These are phyloP conservation scores for Clarireedia hainanense DNA, from an alignment of 2,329 filamentous ascomycete species.

Conservation along the genomic window DNA sequence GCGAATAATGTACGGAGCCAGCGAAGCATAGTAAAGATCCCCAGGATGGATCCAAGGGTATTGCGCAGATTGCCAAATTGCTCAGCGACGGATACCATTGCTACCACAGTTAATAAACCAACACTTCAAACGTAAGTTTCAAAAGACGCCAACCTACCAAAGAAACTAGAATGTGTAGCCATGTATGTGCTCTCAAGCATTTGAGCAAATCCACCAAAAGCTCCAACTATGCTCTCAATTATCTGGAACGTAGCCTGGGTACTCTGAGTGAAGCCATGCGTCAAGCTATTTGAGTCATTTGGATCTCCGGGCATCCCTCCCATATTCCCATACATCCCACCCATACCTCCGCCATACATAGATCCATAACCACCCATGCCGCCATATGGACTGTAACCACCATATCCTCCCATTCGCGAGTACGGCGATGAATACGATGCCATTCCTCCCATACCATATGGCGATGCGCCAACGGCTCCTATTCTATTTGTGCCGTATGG, in stretches of 20 bases:
- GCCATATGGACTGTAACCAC: slow-evolving; percentile 27
- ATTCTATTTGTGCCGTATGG: slow-evolving; percentile 49
- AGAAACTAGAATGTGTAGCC: slow-evolving; percentile 98
- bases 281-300: slow-evolving; percentile 88
- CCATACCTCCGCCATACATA: slow-evolving; percentile 26
- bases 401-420: slow-evolving; percentile 32
- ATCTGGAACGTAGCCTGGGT: slow-evolving; percentile 97
- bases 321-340: slow-evolving; percentile 36
- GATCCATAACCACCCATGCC: slow-evolving; percentile 37
- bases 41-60: slow-evolving; percentile 85
- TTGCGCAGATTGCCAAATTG: slow-evolving; percentile 92
- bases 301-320: slow-evolving; percentile 52
- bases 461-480: slow-evolving; percentile 40
- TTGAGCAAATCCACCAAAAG: slow-evolving; percentile 95
- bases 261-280: slow-evolving; percentile 89
- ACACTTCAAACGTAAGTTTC: background rate
- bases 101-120: slow-evolving; percentile 38
- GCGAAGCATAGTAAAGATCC: slow-evolving; percentile 91
- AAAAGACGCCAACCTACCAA: slow-evolving; percentile 54
- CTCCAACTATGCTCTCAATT: slow-evolving; percentile 92
- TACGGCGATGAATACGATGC: slow-evolving; percentile 45
- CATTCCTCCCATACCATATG: slow-evolving; percentile 23
- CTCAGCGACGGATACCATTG: slow-evolving; percentile 97
- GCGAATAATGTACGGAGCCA: slow-evolving; percentile 90
- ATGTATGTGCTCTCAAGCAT: slow-evolving; percentile 99